A percentile compares a stretch with the other conserved stretches of the same genome.
These are phyloP conservation scores for Gaertneriomyces semiglobifer DNA, from an alignment of 192 early-diverging fungal species.

Conservation along the genomic window DNA sequence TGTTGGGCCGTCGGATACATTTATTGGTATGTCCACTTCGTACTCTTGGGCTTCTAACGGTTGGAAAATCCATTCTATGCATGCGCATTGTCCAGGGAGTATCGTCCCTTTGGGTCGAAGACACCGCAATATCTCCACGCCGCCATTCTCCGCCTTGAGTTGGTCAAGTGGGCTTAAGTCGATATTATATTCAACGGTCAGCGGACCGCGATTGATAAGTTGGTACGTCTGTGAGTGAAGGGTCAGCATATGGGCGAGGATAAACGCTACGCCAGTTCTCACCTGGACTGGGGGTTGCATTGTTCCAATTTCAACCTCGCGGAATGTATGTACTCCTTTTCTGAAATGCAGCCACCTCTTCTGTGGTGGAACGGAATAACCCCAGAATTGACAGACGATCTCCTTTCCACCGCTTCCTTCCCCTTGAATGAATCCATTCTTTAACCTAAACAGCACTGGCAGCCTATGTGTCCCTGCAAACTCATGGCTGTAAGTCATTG, in stretches of 20 bases:
- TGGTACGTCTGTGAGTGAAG: constrained; percentile 30
- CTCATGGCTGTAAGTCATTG: constrained; percentile 50
- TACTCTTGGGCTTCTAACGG: constrained; percentile 51
- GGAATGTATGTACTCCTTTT: constrained; percentile 31
- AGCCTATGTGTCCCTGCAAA: constrained; percentile 49
- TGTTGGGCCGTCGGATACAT: constrained; percentile 44
- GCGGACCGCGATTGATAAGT: constrained; percentile 41
- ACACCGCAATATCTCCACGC: constrained; percentile 45
- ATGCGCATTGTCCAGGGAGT: constrained; percentile 34
- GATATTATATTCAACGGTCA: constrained; percentile 41
- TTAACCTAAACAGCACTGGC: constrained; percentile 52
- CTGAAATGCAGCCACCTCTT: constrained; percentile 50
- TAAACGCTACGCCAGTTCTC: constrained; percentile 4
- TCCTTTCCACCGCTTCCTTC: constrained; percentile 36
- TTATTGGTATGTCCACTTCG: constrained; percentile 46
- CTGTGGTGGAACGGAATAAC: constrained; percentile 39
- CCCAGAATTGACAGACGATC: constrained; percentile 44
- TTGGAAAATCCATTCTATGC: constrained; percentile 50
- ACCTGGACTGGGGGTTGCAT: constrained; percentile 44
- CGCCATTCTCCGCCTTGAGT: constrained; percentile 38
- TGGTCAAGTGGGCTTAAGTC: constrained; percentile 34
- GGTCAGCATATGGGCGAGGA: neutral
- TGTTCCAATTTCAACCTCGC: constrained; percentile 41
- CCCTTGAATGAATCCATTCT: constrained; percentile 40
- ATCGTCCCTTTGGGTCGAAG: constrained; percentile 35